phyloP scores from a whole-genome alignment of 2,329 filamentous ascomycete species.

The Pseudogymnoascus sp. region DNA sequence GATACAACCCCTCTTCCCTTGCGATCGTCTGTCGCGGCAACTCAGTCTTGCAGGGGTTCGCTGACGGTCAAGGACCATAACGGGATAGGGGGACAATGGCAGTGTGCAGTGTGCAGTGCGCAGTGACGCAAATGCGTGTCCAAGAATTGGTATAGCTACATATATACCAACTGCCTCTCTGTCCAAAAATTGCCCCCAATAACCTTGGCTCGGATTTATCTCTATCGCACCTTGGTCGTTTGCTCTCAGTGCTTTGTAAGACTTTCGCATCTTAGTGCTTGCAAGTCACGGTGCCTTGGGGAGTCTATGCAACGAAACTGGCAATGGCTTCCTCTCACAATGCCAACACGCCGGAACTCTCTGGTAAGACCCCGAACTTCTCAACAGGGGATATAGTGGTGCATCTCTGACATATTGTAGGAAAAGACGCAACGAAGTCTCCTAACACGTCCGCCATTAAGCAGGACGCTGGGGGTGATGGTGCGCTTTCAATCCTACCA shows the following conservation, averaged over 20 bases:
- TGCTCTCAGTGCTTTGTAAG: no score
- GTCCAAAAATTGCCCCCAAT: no score
- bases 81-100: no score
- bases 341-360: neutral
- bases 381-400: neutral
- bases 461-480: neutral
- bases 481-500: neutral
- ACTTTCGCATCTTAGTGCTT: no score
- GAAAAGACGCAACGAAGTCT: neutral
- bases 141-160: no score
- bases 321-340: neutral
- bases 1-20: neutral
- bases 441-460: neutral
- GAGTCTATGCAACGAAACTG: neutral
- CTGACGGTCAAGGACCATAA: no score
- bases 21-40: neutral
- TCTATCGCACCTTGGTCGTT: no score
- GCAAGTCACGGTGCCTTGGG: neutral
- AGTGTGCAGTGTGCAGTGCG: no score
- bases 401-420: neutral
- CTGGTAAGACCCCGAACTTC: neutral
- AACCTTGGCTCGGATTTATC: no score
- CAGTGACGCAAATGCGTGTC: no score
- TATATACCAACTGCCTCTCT: no score
- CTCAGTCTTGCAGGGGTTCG: neutral